Percentiles rank a stretch among this genome's conserved stretches.
Evolutionary conservation across 371 early-diverging fungal species (phyloP).

Genomic region (Umbelopsis sp.): DNA sequence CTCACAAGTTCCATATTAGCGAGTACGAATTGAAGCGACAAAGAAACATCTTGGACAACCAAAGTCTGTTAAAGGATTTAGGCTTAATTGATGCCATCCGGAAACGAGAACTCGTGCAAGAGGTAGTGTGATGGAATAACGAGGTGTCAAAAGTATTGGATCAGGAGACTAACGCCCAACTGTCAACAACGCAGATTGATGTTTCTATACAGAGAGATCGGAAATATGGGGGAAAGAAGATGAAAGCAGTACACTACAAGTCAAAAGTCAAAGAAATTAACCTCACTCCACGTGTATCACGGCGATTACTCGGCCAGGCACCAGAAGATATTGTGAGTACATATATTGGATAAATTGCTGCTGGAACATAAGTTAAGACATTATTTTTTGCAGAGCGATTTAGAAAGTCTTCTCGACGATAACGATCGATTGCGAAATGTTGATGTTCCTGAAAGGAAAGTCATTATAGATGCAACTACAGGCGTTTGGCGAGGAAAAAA

Average conservation of each 20-base stretch:
- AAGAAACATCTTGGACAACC: slow-evolving; percentile 44
- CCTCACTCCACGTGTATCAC: slow-evolving; percentile 26
- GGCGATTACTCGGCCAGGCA: slow-evolving; percentile 42
- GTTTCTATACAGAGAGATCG: background rate
- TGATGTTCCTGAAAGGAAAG: slow-evolving; percentile 15
- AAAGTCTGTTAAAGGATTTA: slow-evolving; percentile 39
- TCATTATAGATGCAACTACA: background rate
- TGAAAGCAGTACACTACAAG: background rate
- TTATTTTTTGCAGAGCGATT: slow-evolving; percentile 28
- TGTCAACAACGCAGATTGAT: background rate
- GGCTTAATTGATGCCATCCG: slow-evolving; percentile 28
- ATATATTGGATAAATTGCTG: background rate
- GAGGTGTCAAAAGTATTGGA: no score
- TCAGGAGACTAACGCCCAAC: no score
- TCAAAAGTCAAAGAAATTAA: slow-evolving; percentile 6
- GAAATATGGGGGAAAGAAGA: slow-evolving; percentile 11
- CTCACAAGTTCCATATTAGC: slow-evolving; percentile 21
- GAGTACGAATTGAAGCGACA: slow-evolving; percentile 46
- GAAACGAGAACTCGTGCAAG: background rate
- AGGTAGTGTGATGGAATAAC: background rate
- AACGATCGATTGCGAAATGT: slow-evolving; percentile 37
- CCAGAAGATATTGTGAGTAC: slow-evolving; percentile 44
- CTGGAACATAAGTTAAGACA: background rate
- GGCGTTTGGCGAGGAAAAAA: slow-evolving; percentile 15
- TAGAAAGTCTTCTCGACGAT: slow-evolving; percentile 40